phyloP scores from a whole-genome alignment of 108 stramenopile species.

The Cyclotella sp. region DNA sequence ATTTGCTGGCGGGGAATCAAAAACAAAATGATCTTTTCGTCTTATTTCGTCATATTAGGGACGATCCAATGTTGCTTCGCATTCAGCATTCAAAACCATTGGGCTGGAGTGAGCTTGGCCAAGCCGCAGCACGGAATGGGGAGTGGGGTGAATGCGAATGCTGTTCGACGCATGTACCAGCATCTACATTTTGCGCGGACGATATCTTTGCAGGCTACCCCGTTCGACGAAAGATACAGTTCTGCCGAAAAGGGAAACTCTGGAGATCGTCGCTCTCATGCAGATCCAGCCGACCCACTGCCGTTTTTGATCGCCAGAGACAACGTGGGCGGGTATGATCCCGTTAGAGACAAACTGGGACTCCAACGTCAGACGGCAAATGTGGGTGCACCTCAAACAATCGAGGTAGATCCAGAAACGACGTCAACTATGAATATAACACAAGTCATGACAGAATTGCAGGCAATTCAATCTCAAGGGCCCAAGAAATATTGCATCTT shows the following conservation, averaged over 20 bases:
- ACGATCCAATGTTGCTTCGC: slow-evolving; percentile 25
- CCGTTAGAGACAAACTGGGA: slow-evolving; percentile 34
- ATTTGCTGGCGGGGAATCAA: too few species aligned
- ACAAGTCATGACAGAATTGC: slow-evolving; percentile 86
- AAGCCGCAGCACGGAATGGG: not conserved
- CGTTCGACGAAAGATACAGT: not conserved
- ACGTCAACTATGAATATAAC: slow-evolving; percentile 65
- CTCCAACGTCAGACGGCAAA: slow-evolving; percentile 42
- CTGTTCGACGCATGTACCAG: not conserved
- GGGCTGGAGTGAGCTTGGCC: not conserved
- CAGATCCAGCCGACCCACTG: not conserved
- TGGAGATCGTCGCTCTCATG: not conserved
- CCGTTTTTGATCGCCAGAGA: not conserved
- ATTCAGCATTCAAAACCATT: slow-evolving; percentile 20
- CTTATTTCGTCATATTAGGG: too few species aligned
- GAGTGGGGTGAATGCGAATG: not conserved
- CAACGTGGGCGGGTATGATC: slow-evolving; percentile 38
- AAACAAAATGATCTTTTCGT: not conserved
- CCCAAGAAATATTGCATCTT: slow-evolving; percentile 93
- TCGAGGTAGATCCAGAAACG: slow-evolving; percentile 58
- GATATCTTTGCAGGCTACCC: not conserved
- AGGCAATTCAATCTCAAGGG: slow-evolving; percentile 91
- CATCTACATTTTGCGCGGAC: too few species aligned
- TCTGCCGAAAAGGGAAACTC: not conserved
- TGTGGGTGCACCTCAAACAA: slow-evolving; percentile 75